Evolutionary conservation across 2,329 filamentous ascomycete species (phyloP).

Genomic region (Curvularia eragrostidis): DNA sequence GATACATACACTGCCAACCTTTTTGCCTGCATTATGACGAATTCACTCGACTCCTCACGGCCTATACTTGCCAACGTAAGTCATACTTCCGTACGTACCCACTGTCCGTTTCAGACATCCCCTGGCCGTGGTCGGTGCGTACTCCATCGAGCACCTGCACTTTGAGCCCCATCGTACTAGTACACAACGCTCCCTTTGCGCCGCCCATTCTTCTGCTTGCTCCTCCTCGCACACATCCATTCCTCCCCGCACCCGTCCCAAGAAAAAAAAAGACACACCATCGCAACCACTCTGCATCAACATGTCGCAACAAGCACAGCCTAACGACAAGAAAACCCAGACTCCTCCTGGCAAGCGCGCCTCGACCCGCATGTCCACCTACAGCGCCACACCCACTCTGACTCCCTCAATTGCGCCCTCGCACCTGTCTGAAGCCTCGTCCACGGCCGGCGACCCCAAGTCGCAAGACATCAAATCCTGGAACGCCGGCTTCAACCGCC

Average conservation of each 20-base stretch:
- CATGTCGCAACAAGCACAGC: conserved; percentile 31
- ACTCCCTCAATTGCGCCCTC: conserved; percentile 59
- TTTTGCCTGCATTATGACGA: conserved; percentile 41
- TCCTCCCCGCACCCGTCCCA: background rate
- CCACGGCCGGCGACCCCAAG: conserved; percentile 54
- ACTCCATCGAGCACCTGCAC: conserved; percentile 11
- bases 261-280: no score
- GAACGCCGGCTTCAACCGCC: conserved; percentile 79
- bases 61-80: conserved; percentile 52
- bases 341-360: conserved; percentile 46
- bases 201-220: conserved; percentile 7
- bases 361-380: conserved; percentile 58
- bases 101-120: conserved; percentile 40
- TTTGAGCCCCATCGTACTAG: conserved; percentile 3
- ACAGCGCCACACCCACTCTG: conserved; percentile 59
- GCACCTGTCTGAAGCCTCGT: conserved; percentile 48
- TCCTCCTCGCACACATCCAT: conserved; percentile 6
- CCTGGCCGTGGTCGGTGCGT: conserved; percentile 29
- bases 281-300: conserved; percentile 3
- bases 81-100: conserved; percentile 34
- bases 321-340: conserved; percentile 42
- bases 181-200: background rate
- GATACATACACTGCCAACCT: conserved; percentile 4
- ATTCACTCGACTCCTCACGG: conserved; percentile 50
- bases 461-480: conserved; percentile 75